Base-by-base conservation (phyloP, 495 filamentous ascomycete genomes). In the Aspergillus bertholletiae region DNA sequence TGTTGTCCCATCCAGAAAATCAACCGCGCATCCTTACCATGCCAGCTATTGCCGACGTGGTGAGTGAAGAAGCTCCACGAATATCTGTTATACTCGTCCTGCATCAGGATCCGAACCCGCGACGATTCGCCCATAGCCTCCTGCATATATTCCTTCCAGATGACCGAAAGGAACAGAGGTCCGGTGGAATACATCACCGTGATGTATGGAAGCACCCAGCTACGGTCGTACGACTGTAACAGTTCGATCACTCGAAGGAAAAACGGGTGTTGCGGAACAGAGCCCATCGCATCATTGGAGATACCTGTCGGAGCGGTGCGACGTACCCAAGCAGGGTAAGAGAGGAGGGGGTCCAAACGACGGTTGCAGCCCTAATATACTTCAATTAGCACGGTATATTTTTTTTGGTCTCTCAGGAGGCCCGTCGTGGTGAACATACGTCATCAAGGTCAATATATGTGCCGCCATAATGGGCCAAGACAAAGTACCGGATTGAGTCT, bases 401-500 rank as follows among this genome's bases (percentile, higher is more conserved):
- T 44, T 21, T 26, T 37, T 37, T n/a, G 11, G 5, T 37, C 17
- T 6, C 34, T 3, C 34, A 15, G 6, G 2, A 37, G 9, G 6
- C 15, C 13, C 11, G 17, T 37, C 26, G 26, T 28, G 26, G 22
- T n/a, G 11, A 12, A 79, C 84, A 37, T 62, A 89, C 88, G 74
- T 95, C 89, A 66, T 96, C 91, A 17, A 96, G 75, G 63, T 96
- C 91, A 57, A 96, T 86, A 65, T 96, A 96, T 45, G 92, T 87
- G 23, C 91, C 91, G 47, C 91, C 91, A 63, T 84, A 95, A 63
- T 88, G 84, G 20, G 83, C 80, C 28, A 96, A 75, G n/a, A 94
- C 76, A 62, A 96, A 96, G 69, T 96, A 96, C 20, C 91, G 82
- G 47, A 95, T 92, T 3, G 89, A 80, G 64, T 96, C 91, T 34